Evolutionary conservation across 352 stramenopile genomes (phyloP).

Genomic region (Plasmopara halstedii): DNA sequence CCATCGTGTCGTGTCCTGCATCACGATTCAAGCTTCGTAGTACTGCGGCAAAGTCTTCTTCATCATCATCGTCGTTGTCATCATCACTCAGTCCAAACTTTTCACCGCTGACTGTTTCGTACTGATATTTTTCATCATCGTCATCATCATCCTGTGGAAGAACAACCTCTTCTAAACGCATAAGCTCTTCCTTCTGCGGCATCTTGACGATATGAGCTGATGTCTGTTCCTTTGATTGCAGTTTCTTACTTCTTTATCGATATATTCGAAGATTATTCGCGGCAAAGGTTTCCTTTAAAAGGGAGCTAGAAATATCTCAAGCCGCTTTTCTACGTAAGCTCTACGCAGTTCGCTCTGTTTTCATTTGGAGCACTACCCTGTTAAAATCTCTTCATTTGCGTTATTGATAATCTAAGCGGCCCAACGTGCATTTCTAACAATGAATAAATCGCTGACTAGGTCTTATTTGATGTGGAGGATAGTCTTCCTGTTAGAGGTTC

Average conservation of each 20-base stretch:
- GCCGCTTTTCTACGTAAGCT: too few relatives aligned
- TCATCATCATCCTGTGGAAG: slow-evolving; percentile 68
- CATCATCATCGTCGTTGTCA: slow-evolving; percentile 78
- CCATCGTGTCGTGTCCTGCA: slow-evolving; percentile 12
- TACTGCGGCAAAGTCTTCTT: slow-evolving; percentile 83
- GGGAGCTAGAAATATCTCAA: too few relatives aligned
- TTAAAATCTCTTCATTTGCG: too few relatives aligned
- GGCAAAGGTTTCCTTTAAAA: too few relatives aligned
- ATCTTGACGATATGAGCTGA: slow-evolving; percentile 12
- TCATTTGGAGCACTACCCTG: too few relatives aligned
- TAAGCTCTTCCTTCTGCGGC: slow-evolving; percentile 32
- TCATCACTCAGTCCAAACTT: slow-evolving; percentile 35
- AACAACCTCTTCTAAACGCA: neutral
- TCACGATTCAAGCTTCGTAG: slow-evolving; percentile 68
- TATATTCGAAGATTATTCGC: too few relatives aligned
- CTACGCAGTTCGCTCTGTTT: too few relatives aligned
- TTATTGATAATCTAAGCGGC: too few relatives aligned
- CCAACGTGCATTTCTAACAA: too few relatives aligned
- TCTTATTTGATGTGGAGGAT: neutral
- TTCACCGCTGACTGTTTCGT: slow-evolving; percentile 64
- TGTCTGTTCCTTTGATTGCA: too few relatives aligned
- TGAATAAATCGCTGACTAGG: too few relatives aligned
- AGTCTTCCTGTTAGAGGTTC: neutral
- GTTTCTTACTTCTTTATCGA: too few relatives aligned
- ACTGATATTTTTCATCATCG: slow-evolving; percentile 77